Base-by-base conservation (phyloP, 805 yeast genomes). In the Yamadazyma akitaensis region DNA sequence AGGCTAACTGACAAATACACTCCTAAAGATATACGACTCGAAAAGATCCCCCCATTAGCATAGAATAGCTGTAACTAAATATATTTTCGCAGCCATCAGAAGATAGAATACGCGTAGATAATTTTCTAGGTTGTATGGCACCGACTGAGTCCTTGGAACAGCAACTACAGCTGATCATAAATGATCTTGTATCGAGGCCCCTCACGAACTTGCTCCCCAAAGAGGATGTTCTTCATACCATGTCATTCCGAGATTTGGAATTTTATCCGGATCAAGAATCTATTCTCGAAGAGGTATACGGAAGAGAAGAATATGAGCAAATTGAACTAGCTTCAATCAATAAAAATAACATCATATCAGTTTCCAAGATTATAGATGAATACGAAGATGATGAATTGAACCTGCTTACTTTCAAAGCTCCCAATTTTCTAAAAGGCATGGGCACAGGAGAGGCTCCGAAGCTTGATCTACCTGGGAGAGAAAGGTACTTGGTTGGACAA, bases 21-120 rank as follows among this genome's bases (percentile, higher is more conserved):
- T 9, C 39, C 48, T 2, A 65, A 62, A 1, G 71, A 67, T 44
- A 43, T 60, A 3, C 44, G 70, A n/a, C 52, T 61, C 38, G 57
- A 58, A 37, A 53, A 55, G 25, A 40, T 65, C 9, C 51, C 56
- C 7, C 64, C 65, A 11, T 32, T 43, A 14, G n/a, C 16, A 7
- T 37, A 43, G 24, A 16, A 25, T 35, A 24, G 10, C 5, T 8
- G 21, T 21, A 24, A n/a, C 19, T 24, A 5, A 24, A 12, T 19
- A 38, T 14, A 25, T 5, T 16, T 28, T 38, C 41, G 34, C 41
- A 26, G 24, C 33, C 33, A 14, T 13, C 14, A 14, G 7, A 21
- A 9, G n/a, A 28, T 13, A 28, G 10, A 28, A 28, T 28, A 21
- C 32, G 32, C 32, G 32, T 28, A 28, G 12, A 12, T 13, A 28